phyloP scores from a whole-genome alignment of 306 rosid species.

The Betula pendula region DNA sequence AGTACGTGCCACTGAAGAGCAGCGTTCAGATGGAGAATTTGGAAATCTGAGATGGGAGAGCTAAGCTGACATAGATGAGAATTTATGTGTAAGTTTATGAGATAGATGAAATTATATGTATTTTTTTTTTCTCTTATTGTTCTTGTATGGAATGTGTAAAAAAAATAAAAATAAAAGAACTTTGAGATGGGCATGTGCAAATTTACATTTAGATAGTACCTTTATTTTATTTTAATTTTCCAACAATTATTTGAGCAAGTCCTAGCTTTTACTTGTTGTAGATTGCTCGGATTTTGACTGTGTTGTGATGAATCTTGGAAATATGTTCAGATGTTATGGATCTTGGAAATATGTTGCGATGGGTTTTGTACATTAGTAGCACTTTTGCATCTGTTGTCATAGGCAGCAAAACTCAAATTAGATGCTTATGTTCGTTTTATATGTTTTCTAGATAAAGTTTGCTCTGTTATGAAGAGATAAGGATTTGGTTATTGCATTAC shows the following conservation, averaged over 20 bases:
- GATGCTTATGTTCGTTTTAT: not conserved
- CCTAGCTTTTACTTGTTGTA: not conserved
- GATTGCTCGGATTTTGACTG: not conserved
- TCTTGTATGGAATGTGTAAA: constrained; percentile 33
- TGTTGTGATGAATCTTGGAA: not conserved
- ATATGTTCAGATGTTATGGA: not conserved
- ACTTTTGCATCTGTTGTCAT: not conserved
- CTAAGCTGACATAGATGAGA: not conserved
- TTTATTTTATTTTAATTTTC: not conserved
- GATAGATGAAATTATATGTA: constrained; percentile 4
- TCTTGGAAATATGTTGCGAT: not conserved
- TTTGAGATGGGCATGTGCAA: not conserved
- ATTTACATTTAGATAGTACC: not conserved
- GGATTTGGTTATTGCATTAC: too few relatives aligned
- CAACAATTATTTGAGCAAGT: not conserved
- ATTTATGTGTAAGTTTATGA: constrained; percentile 40
- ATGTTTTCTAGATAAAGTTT: too few relatives aligned
- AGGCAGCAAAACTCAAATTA: not conserved
- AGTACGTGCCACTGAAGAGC: constrained; percentile 94
- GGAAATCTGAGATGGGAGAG: constrained; percentile 50
- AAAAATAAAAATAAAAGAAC: not conserved
- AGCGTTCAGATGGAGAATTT: constrained; percentile 89
- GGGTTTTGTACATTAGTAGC: not conserved
- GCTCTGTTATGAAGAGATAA: too few relatives aligned
- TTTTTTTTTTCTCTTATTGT: not conserved